Conservation (phyloP, 768 basidiomycete species). For the Tulasnella sp. region DNA sequence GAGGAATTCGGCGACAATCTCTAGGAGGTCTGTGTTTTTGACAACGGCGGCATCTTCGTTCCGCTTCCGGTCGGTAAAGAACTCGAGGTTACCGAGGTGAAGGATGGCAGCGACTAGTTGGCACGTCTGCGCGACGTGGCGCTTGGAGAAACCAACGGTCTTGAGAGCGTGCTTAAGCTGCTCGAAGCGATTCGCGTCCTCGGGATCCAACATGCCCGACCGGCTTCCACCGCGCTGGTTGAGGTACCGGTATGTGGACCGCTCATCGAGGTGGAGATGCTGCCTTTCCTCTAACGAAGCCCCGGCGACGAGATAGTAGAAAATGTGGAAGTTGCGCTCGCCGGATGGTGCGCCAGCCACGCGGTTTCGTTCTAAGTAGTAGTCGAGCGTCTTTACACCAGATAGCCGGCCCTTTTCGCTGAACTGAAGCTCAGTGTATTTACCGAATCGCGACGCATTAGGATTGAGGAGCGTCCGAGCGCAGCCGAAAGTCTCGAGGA, state of each 20-base stretch:
- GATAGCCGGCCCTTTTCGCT: constrained; percentile 79
- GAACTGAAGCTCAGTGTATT: constrained; percentile 97
- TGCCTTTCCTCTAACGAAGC: constrained; percentile 80
- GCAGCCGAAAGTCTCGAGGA: constrained; percentile 89
- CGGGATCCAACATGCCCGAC: constrained; percentile 30
- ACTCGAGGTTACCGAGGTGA: constrained; percentile 93
- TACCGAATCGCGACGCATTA: constrained; percentile 93
- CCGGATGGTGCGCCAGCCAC: constrained; percentile 82
- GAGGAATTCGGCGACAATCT: constrained; percentile 81
- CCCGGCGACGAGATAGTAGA: constrained; percentile 92
- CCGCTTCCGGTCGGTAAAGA: constrained; percentile 66
- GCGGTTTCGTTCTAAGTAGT: constrained; percentile 86
- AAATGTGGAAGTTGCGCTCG: constrained; percentile 95
- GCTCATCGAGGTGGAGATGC: constrained; percentile 75
- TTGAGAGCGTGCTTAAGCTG: constrained; percentile 93
- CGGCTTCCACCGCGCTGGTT: constrained; percentile 46
- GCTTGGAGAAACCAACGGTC: constrained; percentile 84
- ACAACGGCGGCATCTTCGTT: constrained; percentile 93
- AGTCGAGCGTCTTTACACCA: constrained; percentile 91
- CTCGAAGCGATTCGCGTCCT: constrained; percentile 82
- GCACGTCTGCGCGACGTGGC: constrained; percentile 90
- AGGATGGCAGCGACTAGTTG: constrained; percentile 92
- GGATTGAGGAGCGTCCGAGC: constrained; percentile 86
- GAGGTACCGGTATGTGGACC: constrained; percentile 76
- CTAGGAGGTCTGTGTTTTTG: constrained; percentile 70